Percentiles rank a stretch among this genome's conserved stretches.
These are phyloP conservation scores for Colletotrichum sojae DNA, from an alignment of 2,329 filamentous ascomycete species.

Conservation along the genomic window DNA sequence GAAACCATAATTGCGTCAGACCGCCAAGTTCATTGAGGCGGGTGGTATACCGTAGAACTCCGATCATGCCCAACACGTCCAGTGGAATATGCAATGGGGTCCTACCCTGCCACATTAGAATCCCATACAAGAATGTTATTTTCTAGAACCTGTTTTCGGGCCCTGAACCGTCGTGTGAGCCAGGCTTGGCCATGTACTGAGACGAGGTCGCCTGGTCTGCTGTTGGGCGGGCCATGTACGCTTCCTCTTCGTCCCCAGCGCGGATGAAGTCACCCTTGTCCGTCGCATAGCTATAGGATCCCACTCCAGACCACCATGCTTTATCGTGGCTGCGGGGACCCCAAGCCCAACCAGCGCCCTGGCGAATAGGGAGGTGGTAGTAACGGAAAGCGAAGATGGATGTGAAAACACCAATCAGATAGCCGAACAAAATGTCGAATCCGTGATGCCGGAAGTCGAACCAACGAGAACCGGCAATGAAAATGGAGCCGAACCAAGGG, in stretches of 20 bases:
- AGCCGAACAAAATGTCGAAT: constrained; percentile 94
- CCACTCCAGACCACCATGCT: constrained; percentile 85
- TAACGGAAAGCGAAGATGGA: constrained; percentile 84
- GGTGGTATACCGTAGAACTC: constrained; percentile 40
- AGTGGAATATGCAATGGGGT: constrained; percentile 15
- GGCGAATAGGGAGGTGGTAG: constrained; percentile 85
- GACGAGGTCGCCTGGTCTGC: constrained; percentile 27
- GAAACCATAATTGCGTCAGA: constrained; percentile 15
- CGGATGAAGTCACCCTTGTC: constrained; percentile 51
- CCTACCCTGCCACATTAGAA: neutral
- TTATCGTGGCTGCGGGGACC: constrained; percentile 79
- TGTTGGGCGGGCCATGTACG: constrained; percentile 27
- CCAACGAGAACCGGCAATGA: constrained; percentile 88
- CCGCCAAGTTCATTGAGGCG: constrained; percentile 25
- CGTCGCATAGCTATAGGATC: constrained; percentile 69
- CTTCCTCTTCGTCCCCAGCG: constrained; percentile 50
- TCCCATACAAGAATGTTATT: neutral
- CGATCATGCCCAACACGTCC: constrained; percentile 31
- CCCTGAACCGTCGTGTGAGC: constrained; percentile 28
- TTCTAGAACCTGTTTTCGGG: constrained; percentile 29
- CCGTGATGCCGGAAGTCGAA: constrained; percentile 91
- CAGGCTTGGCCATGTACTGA: constrained; percentile 29
- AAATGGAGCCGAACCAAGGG: constrained; percentile 82
- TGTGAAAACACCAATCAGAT: constrained; percentile 79
- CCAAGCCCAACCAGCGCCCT: constrained; percentile 93